Base-by-base conservation (phyloP, 2,329 filamentous ascomycete genomes). In the Atkinsonella texensis region DNA sequence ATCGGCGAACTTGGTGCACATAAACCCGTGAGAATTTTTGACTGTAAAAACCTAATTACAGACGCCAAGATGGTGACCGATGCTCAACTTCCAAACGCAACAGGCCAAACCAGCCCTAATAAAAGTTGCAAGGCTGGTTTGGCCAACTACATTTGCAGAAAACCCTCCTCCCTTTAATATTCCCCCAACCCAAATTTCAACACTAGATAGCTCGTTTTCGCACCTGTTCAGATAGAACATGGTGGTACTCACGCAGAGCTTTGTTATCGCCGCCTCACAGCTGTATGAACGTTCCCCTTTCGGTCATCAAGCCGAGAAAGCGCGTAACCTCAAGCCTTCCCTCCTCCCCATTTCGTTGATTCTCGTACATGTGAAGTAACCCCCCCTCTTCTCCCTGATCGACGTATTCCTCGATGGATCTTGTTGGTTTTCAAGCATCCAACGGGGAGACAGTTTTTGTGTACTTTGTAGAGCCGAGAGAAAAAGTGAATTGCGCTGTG, bases 41-140 rank as follows among this genome's bases (percentile, higher is more conserved):
- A 77, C 74, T 73, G 71, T 75, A 77, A 76, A 79, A 79, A 75
- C 76, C 76, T 79, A 73, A 79, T 77, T 79, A 80, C 76, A 79
- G 76, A 80, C 77, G 77, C 77, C 77, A 77, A 74, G 75, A 77
- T 79, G 18, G 73, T 75, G 76, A 81, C 77, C 76, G 73, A 80
- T 76, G 74, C 74, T 74, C 71, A 74, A 80, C 75, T 76, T 79
- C 75, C 76, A 79, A 78, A 80, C 81, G 78, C 77, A 80, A 74
- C 74, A 76, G 76, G 76, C 73, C 73, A 74, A 78, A 74, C 74
- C 74, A 76, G 74, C 72, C 74, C 71, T 32, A 45, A 72, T 66
- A 32, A 49, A 50, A 42, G 39, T 31, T 72, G 68, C 69, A 70
- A 67, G 66, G 67, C 67, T 48, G 38, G 66, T 23, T 23, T 23